These are phyloP conservation scores for Copromyces sp. DNA, from an alignment of 495 filamentous ascomycete genomes.

Conservation along the genomic window DNA sequence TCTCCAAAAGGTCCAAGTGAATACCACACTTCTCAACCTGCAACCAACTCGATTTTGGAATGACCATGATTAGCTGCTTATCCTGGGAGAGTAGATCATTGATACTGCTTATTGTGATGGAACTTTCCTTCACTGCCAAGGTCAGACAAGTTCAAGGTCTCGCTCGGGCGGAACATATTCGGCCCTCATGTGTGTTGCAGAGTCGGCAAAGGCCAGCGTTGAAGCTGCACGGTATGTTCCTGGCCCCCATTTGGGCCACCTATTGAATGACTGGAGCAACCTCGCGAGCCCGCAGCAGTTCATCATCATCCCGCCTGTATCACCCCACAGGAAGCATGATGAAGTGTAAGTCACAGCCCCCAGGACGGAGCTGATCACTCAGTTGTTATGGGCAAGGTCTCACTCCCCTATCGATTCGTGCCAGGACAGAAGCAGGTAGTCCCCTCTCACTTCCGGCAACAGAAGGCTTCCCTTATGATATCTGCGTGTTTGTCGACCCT, in stretches of 20 bases:
- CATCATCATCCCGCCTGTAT: constrained; percentile 11
- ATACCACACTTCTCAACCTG: background rate
- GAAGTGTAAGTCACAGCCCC: constrained; percentile 23
- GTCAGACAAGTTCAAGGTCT: background rate
- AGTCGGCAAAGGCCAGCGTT: background rate
- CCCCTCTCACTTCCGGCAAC: background rate
- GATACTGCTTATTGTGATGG: background rate
- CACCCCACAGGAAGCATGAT: constrained; percentile 19
- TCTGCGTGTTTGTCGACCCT: background rate
- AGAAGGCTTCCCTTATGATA: background rate
- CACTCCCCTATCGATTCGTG: background rate
- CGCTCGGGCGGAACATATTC: background rate
- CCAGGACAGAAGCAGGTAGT: background rate
- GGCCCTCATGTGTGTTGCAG: background rate
- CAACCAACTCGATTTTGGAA: background rate
- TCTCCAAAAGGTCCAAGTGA: background rate
- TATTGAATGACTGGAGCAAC: background rate
- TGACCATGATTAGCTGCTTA: background rate
- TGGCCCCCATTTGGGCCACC: background rate
- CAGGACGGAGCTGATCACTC: background rate
- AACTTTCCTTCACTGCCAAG: background rate
- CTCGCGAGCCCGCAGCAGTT: constrained; percentile 6
- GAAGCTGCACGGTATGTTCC: background rate
- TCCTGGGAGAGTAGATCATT: background rate
- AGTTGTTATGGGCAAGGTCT: background rate